These are phyloP conservation scores for Chenopodium formosanum DNA, from an alignment of 148 eudicot genomes.

Conservation along the genomic window DNA sequence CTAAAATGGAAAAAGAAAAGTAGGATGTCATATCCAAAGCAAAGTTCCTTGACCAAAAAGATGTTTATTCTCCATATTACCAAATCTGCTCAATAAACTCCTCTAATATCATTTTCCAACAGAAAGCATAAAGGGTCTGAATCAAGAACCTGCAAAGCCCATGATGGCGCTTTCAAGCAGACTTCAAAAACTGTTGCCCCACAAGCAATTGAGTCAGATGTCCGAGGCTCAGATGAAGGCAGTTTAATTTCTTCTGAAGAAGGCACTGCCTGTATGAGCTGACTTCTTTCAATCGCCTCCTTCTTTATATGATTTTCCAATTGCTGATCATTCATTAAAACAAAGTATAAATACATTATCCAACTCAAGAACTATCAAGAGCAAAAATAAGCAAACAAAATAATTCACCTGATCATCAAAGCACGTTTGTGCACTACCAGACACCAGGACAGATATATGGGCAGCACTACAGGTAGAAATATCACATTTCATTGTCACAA, in stretches of 20 bases:
- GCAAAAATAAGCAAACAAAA: background rate
- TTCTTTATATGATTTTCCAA: constrained; percentile 92
- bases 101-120: background rate
- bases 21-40: background rate
- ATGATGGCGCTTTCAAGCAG: constrained; percentile 79
- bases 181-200: constrained; percentile 90
- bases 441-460: constrained; percentile 86
- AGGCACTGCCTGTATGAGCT: constrained; percentile 58
- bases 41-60: background rate
- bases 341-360: constrained; percentile 9
- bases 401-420: constrained; percentile 92
- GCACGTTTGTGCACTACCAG: constrained; percentile 97
- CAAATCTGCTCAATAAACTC: background rate
- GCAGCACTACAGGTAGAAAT: constrained; percentile 82
- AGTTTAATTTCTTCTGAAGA: constrained; percentile 46
- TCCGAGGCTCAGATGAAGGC: constrained; percentile 67
- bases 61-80: background rate
- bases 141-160: constrained; percentile 84
- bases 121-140: background rate
- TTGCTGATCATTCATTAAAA: constrained; percentile 40
- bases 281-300: constrained; percentile 76
- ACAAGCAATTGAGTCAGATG: constrained; percentile 84
- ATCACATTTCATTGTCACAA: constrained; percentile 97
- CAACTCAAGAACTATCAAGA: background rate
- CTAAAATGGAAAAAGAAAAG: background rate